Evolutionary conservation across 306 rosid genomes (phyloP), one percentile per base, ranked within the genome.

Genomic region (Senna siamea): DNA sequence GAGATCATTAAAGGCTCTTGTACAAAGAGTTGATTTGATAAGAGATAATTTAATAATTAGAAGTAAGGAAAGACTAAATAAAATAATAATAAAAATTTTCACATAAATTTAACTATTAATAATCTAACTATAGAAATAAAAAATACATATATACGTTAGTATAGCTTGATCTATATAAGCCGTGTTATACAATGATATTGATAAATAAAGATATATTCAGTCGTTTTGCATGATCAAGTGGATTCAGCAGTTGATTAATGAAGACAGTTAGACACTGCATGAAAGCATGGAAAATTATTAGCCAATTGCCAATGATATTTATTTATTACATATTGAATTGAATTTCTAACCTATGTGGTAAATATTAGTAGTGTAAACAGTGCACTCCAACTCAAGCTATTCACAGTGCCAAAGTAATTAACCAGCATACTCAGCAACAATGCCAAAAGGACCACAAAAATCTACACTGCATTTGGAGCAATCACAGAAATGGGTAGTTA

Each of bases 231-330:
- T 19, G 9, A 50, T 58, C 54, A 35, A 4, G 38, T 22, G 14
- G 57, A 55, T 5, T 17, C 50, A 17, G 17, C 57, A 34, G 15
- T 23, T 17, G 50, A 43, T 26, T 17, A 48, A 38, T 19, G 41
- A 63, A 26, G 19, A n/a, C n/a, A 22, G 46, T 40, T 74, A 52
- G 22, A 52, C 35, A 47, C 14, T 20, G n/a, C 48, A 32, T 13
- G 18, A 7, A 73, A 74, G 19, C 72, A 79, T 74, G 11, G 2
- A 26, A 46, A 51, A 14, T 4, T 4, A 43, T 66, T 79, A 23
- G 17, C 7, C 37, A 12, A 13, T 26, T 57, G 15, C 28, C n/a
- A 44, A 65, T 18, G 13, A 7, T 13, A 56, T 17, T 11, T 12
- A 9, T 34, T 8, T 58, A 59, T 32, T 20, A 34, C 8, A 62